Evolutionary conservation across 805 yeast genomes (phyloP), one percentile per base, ranked within the genome.

Genomic region (Lipomyces sp.): DNA sequence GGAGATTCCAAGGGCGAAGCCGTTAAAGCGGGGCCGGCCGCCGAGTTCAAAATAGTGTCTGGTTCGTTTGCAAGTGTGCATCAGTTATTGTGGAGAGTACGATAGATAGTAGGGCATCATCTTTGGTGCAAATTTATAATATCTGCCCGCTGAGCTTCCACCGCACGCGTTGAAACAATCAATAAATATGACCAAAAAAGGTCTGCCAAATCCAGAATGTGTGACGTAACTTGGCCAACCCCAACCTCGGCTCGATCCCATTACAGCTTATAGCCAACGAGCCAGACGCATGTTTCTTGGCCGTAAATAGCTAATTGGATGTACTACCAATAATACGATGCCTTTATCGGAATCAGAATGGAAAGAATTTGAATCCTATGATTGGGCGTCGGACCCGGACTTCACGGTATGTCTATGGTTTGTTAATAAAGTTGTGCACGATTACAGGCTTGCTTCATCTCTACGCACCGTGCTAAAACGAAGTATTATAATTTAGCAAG

Each of bases 321-420:
- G 24, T 42, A n/a, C 48, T 24, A 42, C 8, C 24, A 15, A 15
- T 42, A 42, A 5, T 42, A 42, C 29, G n/a, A 59, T 56, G 63
- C 37, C 65, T 4, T 34, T 63, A 24, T 51, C 64, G 4, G 62
- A 55, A 35, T 57, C 50, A 18, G 65, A 66, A 35, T 66, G 70
- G 70, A 30, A 34, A 4, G 55, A 37, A 50, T 67, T 67, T 53
- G 68, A 67, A 50, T 33, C 24, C 18, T 64, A 67, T 37, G 70
- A 67, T 34, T 67, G 68, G 68, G 50, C 54, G 5, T 6, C 60
- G 24, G 70, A 67, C 57, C 8, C 24, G 11, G 64, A 67, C 24
- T 67, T 66, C 30, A 66, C 63, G 5, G 70, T 66, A 32, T 34
- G 68, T 58, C 8, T 32, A 5, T 45, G 30, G 30, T 24, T 24